A percentile compares a stretch with the other conserved stretches of the same genome.
Evolutionary conservation across 2,329 filamentous ascomycete species (phyloP).

Genomic region (Hypoxylon sp.): DNA sequence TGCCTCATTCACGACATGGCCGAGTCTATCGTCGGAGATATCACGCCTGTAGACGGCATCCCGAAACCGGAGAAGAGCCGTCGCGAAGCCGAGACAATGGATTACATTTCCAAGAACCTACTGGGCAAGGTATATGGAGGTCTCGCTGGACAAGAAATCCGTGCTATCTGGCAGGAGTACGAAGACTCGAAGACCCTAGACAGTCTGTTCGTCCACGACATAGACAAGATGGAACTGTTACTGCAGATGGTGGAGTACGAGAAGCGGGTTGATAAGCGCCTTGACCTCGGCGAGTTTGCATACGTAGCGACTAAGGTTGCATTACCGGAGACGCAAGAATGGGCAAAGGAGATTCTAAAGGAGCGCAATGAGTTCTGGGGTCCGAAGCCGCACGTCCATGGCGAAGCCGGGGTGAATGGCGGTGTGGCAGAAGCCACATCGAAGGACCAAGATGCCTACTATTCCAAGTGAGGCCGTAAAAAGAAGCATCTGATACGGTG

Average conservation of each 20-base stretch:
- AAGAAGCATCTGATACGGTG: slow-evolving; percentile 9
- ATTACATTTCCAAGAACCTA: slow-evolving; percentile 82
- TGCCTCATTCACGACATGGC: slow-evolving; percentile 98
- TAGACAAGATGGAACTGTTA: slow-evolving; percentile 96
- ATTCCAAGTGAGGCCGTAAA: slow-evolving; percentile 50
- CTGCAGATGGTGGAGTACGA: slow-evolving; percentile 98
- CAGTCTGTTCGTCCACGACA: slow-evolving; percentile 91
- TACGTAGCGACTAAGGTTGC: slow-evolving; percentile 81
- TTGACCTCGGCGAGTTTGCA: slow-evolving; percentile 89
- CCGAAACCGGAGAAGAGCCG: slow-evolving; percentile 89
- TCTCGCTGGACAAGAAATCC: slow-evolving; percentile 75
- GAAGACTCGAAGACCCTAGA: slow-evolving; percentile 88
- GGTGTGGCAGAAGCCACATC: slow-evolving; percentile 56
- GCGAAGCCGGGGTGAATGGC: slow-evolving; percentile 59
- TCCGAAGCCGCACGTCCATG: slow-evolving; percentile 61
- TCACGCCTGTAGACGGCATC: slow-evolving; percentile 91
- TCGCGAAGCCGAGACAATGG: slow-evolving; percentile 90
- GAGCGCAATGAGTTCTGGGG: slow-evolving; percentile 84
- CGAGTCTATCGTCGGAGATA: slow-evolving; percentile 93
- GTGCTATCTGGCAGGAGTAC: slow-evolving; percentile 92
- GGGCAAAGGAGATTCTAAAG: slow-evolving; percentile 80
- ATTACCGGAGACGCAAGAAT: slow-evolving; percentile 82
- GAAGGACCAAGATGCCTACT: slow-evolving; percentile 65
- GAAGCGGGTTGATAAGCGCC: slow-evolving; percentile 71
- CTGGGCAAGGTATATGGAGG: slow-evolving; percentile 83